Percentiles rank a stretch among this genome's conserved stretches.
These are phyloP conservation scores for Corniculantispora saksenae DNA, from an alignment of 2,329 filamentous ascomycete species.

Conservation along the genomic window DNA sequence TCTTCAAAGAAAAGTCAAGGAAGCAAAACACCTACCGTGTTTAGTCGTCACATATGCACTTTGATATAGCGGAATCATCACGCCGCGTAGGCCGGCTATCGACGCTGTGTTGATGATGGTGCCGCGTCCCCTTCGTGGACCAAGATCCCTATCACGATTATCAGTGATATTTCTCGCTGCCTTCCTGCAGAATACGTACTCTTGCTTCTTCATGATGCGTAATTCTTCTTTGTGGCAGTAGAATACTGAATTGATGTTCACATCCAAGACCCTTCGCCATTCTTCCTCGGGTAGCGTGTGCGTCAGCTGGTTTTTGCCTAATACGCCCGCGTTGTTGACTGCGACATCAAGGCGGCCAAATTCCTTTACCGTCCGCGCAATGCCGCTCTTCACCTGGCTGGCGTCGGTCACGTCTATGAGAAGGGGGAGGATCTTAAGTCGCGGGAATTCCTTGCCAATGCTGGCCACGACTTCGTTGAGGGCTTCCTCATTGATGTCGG, in stretches of 20 bases:
- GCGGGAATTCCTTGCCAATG: background rate
- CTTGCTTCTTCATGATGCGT: slow-evolving; percentile 51
- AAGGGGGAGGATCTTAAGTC: background rate
- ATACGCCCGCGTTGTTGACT: slow-evolving; percentile 57
- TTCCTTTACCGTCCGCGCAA: slow-evolving; percentile 41
- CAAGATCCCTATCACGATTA: slow-evolving; percentile 29
- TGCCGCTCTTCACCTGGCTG: slow-evolving; percentile 41
- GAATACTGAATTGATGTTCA: slow-evolving; percentile 54
- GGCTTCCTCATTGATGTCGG: background rate
- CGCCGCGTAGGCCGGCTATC: background rate
- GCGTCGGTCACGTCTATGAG: background rate
- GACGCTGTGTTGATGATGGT: slow-evolving; percentile 56
- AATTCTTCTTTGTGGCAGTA: slow-evolving; percentile 57
- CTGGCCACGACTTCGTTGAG: background rate
- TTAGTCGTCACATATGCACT: slow-evolving; percentile 51
- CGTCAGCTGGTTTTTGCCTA: slow-evolving; percentile 30
- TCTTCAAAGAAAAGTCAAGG: background rate
- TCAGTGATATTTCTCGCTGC: background rate
- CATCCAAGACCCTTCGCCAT: slow-evolving; percentile 45
- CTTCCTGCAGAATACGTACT: slow-evolving; percentile 29
- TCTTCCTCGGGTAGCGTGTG: slow-evolving; percentile 48
- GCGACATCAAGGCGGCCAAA: slow-evolving; percentile 58
- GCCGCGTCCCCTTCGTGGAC: slow-evolving; percentile 44
- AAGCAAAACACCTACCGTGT: slow-evolving; percentile 35
- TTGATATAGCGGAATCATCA: background rate